Evolutionary conservation across 192 early-diverging fungal species (phyloP), one percentile per base, ranked within the genome.

Genomic region (Coemansia umbellata): DNA sequence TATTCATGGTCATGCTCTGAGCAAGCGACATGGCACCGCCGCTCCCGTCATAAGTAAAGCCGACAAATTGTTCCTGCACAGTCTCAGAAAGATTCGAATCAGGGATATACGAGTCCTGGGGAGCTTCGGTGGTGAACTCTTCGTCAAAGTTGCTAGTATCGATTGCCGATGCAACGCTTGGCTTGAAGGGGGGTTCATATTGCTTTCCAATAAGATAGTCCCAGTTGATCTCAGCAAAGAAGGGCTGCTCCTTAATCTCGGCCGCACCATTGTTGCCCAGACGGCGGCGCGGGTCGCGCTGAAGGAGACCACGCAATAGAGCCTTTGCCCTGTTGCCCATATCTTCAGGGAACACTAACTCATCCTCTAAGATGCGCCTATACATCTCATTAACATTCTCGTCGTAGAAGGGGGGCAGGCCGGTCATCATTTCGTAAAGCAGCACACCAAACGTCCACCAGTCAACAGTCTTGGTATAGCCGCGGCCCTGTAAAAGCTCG

Each of bases 141-240:
- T 92, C 89, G 62, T 98, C 95, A 85, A 98, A 98, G 74, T 98
- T 98, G 66, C 92, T 91, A 10, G 94, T 97, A 63, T 98, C 95
- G 37, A 83, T 84, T 4, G 91, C 90, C 27, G 87, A 90, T 14
- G 80, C 84, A 3, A 95, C 93, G 41, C 85, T 86, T 17, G 93
- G 93, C 68, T 94, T 92, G 81, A 93, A 95, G 11, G 90, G 91
- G 32, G 95, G 94, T 45, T 89, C 83, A 57, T 94, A 82, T 73
- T 95, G 92, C 69, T 94, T 92, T 32, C 85, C 85, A 51, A 90
- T 84, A n/a, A 97, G 78, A 40, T 82, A 84, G 28, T 82, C 73
- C 93, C 94, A 97, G 77, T 94, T 87, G 30, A 95, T 90, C 19
- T 85, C 83, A 27, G 84, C 81, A 82, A 97, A 97, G 86, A 91